phyloP scores from a whole-genome alignment of 768 basidiomycete species.

The Cystobasidium ongulense region DNA sequence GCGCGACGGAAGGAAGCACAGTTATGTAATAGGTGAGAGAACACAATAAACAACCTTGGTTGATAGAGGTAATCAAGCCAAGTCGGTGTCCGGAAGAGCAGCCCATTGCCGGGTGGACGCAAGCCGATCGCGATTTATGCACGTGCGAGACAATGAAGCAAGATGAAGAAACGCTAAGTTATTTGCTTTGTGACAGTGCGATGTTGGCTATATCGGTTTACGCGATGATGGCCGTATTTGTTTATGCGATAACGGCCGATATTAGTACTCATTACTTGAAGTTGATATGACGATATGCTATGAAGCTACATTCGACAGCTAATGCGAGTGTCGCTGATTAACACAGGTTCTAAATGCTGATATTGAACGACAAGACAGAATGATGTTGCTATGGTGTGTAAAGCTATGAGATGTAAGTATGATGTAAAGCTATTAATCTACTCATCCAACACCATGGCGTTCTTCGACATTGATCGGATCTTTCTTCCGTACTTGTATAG shows the following conservation, averaged over 20 bases:
- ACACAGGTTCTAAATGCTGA: no score
- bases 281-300: background rate
- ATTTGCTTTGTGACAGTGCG: no score
- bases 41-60: background rate
- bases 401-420: background rate
- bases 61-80: background rate
- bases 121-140: background rate
- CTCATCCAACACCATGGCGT: constrained; percentile 34
- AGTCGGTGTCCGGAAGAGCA: background rate
- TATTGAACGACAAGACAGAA: no score
- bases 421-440: background rate
- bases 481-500: constrained; percentile 36
- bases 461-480: constrained; percentile 39
- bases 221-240: no score
- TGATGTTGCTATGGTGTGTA: no score
- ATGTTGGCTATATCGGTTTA: no score
- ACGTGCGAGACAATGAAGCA: no score
- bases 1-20: background rate
- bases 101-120: background rate
- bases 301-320: background rate
- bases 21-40: background rate
- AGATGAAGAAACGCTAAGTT: no score
- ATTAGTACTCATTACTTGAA: background rate
- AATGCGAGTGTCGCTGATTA: background rate
- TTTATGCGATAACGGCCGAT: no score